Evolutionary conservation across 345 rosid genomes (phyloP).

Genomic region (Salix udensis): DNA sequence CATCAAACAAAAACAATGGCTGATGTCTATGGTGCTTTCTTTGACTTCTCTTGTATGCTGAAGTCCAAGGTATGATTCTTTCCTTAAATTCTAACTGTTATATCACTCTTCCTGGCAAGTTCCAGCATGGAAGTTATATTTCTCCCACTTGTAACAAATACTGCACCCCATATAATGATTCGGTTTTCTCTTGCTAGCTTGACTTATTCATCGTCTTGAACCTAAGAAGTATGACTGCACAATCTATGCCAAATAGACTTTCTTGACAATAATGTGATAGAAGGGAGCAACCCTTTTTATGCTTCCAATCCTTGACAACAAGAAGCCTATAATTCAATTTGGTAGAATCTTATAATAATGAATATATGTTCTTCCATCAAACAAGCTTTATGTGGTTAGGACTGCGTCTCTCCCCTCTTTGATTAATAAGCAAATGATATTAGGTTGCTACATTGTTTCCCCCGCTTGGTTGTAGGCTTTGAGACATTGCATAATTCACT

Average conservation of each 20-base stretch:
- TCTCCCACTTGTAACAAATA: background rate
- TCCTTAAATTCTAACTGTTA: background rate
- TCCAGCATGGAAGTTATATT: background rate
- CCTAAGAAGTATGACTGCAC: background rate
- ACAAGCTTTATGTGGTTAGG: too few species aligned
- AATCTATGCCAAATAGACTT: background rate
- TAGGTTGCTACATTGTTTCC: background rate
- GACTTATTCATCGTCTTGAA: background rate
- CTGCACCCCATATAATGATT: background rate
- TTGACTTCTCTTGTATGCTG: conserved; percentile 68
- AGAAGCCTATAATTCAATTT: too few species aligned
- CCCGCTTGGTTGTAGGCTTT: background rate
- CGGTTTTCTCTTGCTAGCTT: background rate
- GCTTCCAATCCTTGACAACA: background rate
- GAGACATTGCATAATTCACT: background rate
- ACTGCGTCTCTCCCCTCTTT: background rate
- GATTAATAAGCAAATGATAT: background rate
- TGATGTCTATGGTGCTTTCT: conserved; percentile 88
- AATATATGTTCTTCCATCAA: background rate
- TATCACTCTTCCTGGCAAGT: background rate
- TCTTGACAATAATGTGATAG: background rate
- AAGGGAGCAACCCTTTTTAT: background rate
- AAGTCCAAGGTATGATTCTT: conserved; percentile 52
- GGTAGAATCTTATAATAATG: background rate
- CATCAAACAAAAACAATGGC: conserved; percentile 76